Evolutionary conservation across 2,329 filamentous ascomycete genomes (phyloP).

Genomic region (Hypoxylon sp.): DNA sequence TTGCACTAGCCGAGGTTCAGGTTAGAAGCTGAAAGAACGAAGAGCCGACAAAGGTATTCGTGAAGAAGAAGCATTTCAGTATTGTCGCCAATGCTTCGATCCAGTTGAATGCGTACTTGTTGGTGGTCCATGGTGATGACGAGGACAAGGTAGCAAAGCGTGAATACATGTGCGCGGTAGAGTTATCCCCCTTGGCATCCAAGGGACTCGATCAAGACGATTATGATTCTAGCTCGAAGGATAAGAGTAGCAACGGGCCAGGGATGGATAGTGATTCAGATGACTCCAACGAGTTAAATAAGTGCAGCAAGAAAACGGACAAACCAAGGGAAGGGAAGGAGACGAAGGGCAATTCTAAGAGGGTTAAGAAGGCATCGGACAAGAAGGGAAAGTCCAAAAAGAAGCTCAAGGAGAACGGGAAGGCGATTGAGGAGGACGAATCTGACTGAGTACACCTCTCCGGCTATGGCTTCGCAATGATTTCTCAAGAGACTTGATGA

Average conservation of each 20-base stretch:
- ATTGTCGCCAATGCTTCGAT: neutral
- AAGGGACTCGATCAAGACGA: neutral
- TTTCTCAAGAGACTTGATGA: neutral
- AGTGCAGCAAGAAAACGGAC: neutral
- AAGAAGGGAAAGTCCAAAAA: neutral
- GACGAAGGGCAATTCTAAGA: neutral
- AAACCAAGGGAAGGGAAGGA: neutral
- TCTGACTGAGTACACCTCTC: neutral
- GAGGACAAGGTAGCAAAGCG: neutral
- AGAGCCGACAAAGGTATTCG: neutral
- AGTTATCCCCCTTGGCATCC: neutral
- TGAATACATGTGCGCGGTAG: neutral
- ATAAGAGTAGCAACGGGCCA: neutral
- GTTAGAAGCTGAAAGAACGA: neutral
- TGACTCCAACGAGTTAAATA: neutral
- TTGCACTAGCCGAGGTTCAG: neutral
- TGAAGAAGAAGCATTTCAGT: neutral
- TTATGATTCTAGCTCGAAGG: neutral
- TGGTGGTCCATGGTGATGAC: neutral
- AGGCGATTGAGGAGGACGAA: neutral
- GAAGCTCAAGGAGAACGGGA: neutral
- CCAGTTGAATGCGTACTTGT: neutral
- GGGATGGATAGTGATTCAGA: neutral
- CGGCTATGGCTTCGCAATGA: neutral
- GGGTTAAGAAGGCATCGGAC: neutral